phyloP scores from a whole-genome alignment of 2,329 filamentous ascomycete species.

The Talaromyces sp. region DNA sequence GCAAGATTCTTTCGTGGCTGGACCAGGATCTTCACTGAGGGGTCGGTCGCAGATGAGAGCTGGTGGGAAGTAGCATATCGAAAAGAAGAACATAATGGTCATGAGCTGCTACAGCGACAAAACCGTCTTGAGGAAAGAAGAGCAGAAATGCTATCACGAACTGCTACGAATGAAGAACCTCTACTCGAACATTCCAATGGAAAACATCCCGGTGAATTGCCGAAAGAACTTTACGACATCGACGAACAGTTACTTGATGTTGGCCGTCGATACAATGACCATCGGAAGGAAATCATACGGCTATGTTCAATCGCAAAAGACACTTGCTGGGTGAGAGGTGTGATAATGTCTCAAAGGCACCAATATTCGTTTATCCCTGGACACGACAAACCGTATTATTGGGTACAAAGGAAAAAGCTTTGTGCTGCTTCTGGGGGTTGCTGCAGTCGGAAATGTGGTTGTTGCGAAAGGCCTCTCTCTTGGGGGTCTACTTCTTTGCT shows the following conservation, averaged over 20 bases:
- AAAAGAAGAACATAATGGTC: not conserved
- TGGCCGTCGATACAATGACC: not conserved
- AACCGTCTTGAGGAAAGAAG: not conserved
- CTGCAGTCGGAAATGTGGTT: not conserved
- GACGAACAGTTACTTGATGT: not conserved
- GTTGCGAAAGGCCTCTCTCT: not conserved
- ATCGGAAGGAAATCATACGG: not conserved
- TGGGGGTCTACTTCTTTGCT: not conserved
- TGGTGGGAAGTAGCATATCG: not conserved
- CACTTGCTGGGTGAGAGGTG: not conserved
- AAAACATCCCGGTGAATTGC: not conserved
- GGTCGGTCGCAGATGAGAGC: too few species aligned
- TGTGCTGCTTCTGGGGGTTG: slow-evolving; percentile 1
- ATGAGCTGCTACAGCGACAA: not conserved
- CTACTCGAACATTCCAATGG: not conserved
- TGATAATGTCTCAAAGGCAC: not conserved
- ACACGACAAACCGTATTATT: not conserved
- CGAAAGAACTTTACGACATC: not conserved
- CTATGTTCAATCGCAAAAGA: not conserved
- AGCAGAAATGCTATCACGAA: not conserved
- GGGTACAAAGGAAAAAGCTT: not conserved
- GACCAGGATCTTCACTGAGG: not conserved
- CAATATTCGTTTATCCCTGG: not conserved
- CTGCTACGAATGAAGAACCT: not conserved
- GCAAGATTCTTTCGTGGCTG: not conserved